phyloP scores from a whole-genome alignment of 1,284 basidiomycete species.

The Naganishia liquefaciens region DNA sequence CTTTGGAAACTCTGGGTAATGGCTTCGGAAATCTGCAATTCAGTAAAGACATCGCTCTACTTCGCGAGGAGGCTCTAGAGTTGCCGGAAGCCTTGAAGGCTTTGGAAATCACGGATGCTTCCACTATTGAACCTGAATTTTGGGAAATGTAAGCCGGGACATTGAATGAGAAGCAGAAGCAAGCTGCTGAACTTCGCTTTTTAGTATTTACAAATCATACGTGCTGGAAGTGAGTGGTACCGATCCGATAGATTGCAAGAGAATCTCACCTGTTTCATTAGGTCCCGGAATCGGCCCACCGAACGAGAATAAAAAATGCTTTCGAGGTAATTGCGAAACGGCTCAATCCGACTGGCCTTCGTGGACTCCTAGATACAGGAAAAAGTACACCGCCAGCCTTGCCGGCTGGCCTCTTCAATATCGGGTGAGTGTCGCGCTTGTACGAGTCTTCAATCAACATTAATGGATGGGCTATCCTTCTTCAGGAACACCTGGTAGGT shows the following conservation, averaged over 20 bases:
- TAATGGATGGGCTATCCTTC: not conserved
- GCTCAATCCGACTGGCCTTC: not conserved
- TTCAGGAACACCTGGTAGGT: conserved; percentile 49
- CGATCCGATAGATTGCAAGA: too few relatives aligned
- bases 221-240: conserved; percentile 3
- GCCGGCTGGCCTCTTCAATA: conserved; percentile 53
- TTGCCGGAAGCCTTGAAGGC: conserved; percentile 18
- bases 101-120: conserved; percentile 17
- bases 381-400: conserved; percentile 32
- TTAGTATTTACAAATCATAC: conserved; percentile 21
- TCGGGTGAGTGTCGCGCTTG: conserved; percentile 42
- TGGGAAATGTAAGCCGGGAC: conserved; percentile 27
- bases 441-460: not conserved
- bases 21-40: conserved; percentile 18
- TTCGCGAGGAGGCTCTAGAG: conserved; percentile 21
- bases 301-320: conserved; percentile 14
- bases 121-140: conserved; percentile 14
- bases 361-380: conserved; percentile 8
- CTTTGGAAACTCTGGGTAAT: conserved; percentile 10
- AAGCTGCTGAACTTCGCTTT: not conserved
- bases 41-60: conserved; percentile 5
- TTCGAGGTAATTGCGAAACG: conserved; percentile 24
- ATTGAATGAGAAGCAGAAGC: not conserved
- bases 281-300: conserved; percentile 9
- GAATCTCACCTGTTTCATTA: not conserved